phyloP scores from a whole-genome alignment of 352 stramenopile genomes.

The Phytophthora sojae region DNA sequence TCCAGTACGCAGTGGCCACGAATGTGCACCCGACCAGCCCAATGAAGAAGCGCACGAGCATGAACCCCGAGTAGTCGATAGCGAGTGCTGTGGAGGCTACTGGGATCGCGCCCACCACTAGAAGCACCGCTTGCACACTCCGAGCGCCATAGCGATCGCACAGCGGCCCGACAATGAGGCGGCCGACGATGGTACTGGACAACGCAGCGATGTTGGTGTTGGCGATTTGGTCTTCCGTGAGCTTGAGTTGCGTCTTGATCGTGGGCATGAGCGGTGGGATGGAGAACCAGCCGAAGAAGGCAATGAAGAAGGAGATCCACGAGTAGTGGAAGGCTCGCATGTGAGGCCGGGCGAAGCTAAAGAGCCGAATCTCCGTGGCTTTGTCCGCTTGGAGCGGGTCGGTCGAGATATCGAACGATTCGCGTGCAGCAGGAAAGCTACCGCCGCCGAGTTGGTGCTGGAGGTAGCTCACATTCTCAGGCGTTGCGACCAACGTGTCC shows the following conservation, averaged over 20 bases:
- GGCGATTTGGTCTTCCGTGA: conserved; percentile 88
- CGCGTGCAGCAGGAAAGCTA: background rate
- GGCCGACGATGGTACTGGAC: conserved; percentile 87
- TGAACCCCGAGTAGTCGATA: conserved; percentile 64
- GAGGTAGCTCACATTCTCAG: conserved; percentile 3
- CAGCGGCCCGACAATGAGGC: conserved; percentile 91
- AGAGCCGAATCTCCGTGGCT: conserved; percentile 74
- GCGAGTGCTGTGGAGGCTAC: conserved; percentile 78
- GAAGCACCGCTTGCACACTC: conserved; percentile 71
- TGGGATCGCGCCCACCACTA: conserved; percentile 81
- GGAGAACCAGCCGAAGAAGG: conserved; percentile 95
- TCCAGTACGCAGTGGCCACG: conserved; percentile 32
- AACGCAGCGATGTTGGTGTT: conserved; percentile 92
- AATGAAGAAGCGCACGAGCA: conserved; percentile 92
- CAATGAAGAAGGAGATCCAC: conserved; percentile 93
- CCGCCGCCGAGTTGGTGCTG: conserved; percentile 7
- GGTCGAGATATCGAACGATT: conserved; percentile 34
- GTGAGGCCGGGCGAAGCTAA: conserved; percentile 81
- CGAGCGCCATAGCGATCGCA: conserved; percentile 93
- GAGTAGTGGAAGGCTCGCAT: conserved; percentile 93
- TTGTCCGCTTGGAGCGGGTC: conserved; percentile 36
- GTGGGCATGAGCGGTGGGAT: conserved; percentile 60
- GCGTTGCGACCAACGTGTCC: background rate
- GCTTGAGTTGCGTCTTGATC: conserved; percentile 82
- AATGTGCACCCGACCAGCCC: conserved; percentile 92